phyloP scores from a whole-genome alignment of 176 grass and related monocot genomes.

The Aegilops umbellulata region DNA sequence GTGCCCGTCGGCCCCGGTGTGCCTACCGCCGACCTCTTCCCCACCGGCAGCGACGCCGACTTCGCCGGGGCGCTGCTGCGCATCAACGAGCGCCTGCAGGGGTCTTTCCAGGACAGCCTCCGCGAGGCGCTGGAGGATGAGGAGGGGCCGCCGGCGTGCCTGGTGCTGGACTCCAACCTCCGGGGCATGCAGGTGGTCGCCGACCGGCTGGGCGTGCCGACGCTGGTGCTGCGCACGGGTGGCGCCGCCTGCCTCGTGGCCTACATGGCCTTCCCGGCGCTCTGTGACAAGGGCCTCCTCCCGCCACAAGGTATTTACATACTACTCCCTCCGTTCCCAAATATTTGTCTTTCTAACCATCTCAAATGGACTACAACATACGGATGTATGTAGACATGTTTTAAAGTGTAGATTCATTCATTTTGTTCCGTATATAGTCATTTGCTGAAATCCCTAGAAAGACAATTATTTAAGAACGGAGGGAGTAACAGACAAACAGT shows the following conservation, averaged over 20 bases:
- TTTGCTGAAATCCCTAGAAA: too few relatives aligned
- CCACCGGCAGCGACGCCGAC: neutral
- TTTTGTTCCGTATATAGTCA: too few relatives aligned
- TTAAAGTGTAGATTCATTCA: too few relatives aligned
- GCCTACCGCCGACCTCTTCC: too few relatives aligned
- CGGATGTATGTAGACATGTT: too few relatives aligned
- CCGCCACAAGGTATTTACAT: neutral
- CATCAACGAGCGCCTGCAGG: neutral
- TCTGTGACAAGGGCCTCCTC: conserved; percentile 14
- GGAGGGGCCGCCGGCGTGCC: neutral
- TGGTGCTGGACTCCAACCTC: conserved; percentile 10
- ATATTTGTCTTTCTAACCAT: too few relatives aligned
- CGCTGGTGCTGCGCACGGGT: conserved; percentile 15
- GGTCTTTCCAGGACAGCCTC: neutral
- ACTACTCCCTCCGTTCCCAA: too few relatives aligned
- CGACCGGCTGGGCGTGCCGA: neutral
- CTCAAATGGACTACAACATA: too few relatives aligned
- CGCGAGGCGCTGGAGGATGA: neutral
- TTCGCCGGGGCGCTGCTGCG: neutral
- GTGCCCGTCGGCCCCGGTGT: too few relatives aligned
- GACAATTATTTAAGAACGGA: too few relatives aligned
- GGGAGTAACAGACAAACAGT: too few relatives aligned
- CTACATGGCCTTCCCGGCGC: conserved; percentile 23
- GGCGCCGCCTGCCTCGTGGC: conserved; percentile 7
- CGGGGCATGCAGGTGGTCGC: neutral